These are phyloP conservation scores for Paraphaeosphaeria minitans DNA, from an alignment of 2,329 filamentous ascomycete genomes.

Conservation along the genomic window DNA sequence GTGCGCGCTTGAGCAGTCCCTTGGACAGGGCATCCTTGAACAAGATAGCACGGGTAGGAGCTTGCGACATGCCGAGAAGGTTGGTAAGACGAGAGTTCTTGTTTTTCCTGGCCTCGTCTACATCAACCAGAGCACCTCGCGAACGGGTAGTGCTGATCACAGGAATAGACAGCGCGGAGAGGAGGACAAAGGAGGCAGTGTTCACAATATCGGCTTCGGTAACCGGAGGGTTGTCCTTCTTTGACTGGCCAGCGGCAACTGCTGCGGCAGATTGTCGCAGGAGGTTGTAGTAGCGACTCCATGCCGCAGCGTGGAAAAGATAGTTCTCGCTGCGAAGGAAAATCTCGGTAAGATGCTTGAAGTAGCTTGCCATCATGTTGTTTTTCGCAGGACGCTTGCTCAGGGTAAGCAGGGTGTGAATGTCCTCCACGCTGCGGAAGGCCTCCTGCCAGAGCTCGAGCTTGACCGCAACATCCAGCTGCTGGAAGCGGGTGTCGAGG, in stretches of 20 bases:
- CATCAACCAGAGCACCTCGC: slow-evolving; percentile 92
- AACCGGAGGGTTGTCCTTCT: slow-evolving; percentile 91
- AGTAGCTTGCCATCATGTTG: slow-evolving; percentile 99
- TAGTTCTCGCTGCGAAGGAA: slow-evolving; percentile 99
- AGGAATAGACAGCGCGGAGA: slow-evolving; percentile 95
- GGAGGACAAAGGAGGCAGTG: slow-evolving; percentile 91
- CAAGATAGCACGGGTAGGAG: slow-evolving; percentile 84
- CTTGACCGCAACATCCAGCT: slow-evolving; percentile 97
- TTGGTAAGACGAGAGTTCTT: slow-evolving; percentile 98
- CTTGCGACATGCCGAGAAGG: slow-evolving; percentile 87
- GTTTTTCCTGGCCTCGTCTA: slow-evolving; percentile 96
- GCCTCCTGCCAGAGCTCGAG: slow-evolving; percentile 99
- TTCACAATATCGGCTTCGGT: slow-evolving; percentile 90
- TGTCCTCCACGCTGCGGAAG: slow-evolving; percentile 98
- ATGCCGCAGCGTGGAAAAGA: slow-evolving; percentile 96
- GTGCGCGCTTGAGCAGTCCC: slow-evolving; percentile 87
- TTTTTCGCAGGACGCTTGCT: slow-evolving; percentile 99
- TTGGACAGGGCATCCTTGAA: slow-evolving; percentile 98
- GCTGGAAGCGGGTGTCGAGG: slow-evolving; percentile 96
- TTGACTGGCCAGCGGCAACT: slow-evolving; percentile 83
- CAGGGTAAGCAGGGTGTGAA: slow-evolving; percentile 93
- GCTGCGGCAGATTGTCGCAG: slow-evolving; percentile 87
- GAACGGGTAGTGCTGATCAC: slow-evolving; percentile 99
- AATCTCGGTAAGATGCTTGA: slow-evolving; percentile 97
- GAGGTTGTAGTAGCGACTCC: slow-evolving; percentile 96